phyloP scores from a whole-genome alignment of 2,329 filamentous ascomycete genomes.

The Chrysoporthe puriensis region DNA sequence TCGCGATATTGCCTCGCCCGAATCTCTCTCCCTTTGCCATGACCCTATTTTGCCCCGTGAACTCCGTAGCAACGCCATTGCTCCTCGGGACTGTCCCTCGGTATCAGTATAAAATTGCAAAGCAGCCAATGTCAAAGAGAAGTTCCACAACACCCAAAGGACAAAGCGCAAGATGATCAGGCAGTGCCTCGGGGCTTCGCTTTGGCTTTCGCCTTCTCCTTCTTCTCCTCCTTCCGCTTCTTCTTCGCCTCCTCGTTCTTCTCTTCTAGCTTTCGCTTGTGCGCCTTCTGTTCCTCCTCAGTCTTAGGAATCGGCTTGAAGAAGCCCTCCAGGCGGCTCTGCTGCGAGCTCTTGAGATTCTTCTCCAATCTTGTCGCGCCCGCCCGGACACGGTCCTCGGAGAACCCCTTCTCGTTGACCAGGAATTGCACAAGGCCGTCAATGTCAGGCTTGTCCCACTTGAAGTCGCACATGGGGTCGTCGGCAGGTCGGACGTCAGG shows the following conservation, averaged over 20 bases:
- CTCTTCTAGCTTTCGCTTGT: conserved; percentile 94
- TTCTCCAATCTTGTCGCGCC: conserved; percentile 82
- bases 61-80: conserved; percentile 27
- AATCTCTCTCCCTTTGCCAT: conserved; percentile 8
- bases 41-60: conserved; percentile 14
- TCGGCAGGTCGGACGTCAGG: conserved; percentile 86
- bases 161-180: conserved; percentile 33
- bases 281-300: conserved; percentile 77
- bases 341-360: conserved; percentile 88
- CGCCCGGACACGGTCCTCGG: conserved; percentile 85
- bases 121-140: conserved; percentile 7
- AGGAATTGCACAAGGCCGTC: conserved; percentile 89
- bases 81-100: conserved; percentile 16
- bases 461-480: conserved; percentile 89
- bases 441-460: conserved; percentile 93
- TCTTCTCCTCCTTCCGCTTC: conserved; percentile 90
- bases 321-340: conserved; percentile 91
- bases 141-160: not conserved
- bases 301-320: conserved; percentile 93
- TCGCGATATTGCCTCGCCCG: not conserved
- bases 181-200: conserved; percentile 75
- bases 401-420: conserved; percentile 95
- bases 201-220: conserved; percentile 92
- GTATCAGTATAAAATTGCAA: conserved; percentile 15
- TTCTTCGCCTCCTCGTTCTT: conserved; percentile 93